Evolutionary conservation across 768 basidiomycete genomes (phyloP).

Genomic region (Mycena latifolia): DNA sequence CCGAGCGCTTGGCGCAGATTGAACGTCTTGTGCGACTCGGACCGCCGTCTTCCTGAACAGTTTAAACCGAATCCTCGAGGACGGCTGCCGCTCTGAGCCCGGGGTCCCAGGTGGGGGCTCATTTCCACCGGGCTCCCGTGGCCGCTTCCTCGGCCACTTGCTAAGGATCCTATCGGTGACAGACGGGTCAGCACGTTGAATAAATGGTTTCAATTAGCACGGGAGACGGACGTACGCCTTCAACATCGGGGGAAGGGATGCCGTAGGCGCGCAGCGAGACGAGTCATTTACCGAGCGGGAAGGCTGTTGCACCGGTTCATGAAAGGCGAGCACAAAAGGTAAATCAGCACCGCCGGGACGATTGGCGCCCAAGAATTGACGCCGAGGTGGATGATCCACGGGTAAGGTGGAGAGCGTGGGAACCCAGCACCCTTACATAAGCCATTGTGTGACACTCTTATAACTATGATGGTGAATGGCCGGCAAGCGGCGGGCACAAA

Average conservation of each 20-base stretch:
- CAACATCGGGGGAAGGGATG: not conserved
- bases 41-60: not conserved
- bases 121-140: conserved; percentile 1
- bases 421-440: too few species aligned
- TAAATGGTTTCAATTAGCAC: too few species aligned
- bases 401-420: too few species aligned
- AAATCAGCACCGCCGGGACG: not conserved
- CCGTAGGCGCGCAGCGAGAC: too few species aligned
- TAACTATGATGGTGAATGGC: too few species aligned
- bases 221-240: not conserved
- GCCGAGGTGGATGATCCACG: too few species aligned
- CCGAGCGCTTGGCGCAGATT: too few species aligned
- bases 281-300: not conserved
- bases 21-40: too few species aligned
- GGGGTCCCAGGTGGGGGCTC: not conserved
- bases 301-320: not conserved
- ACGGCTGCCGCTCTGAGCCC: not conserved
- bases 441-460: too few species aligned
- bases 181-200: not conserved
- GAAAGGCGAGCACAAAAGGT: not conserved
- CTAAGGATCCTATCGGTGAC: too few species aligned
- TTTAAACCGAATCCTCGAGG: not conserved
- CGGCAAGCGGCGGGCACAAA: too few species aligned
- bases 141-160: conserved; percentile 6
- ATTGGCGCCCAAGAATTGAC: too few species aligned